A percentile compares a stretch with the other conserved stretches of the same genome.
Conservation (phyloP, 208 protist genomes). For the Trypanosoma platydactyli region DNA sequence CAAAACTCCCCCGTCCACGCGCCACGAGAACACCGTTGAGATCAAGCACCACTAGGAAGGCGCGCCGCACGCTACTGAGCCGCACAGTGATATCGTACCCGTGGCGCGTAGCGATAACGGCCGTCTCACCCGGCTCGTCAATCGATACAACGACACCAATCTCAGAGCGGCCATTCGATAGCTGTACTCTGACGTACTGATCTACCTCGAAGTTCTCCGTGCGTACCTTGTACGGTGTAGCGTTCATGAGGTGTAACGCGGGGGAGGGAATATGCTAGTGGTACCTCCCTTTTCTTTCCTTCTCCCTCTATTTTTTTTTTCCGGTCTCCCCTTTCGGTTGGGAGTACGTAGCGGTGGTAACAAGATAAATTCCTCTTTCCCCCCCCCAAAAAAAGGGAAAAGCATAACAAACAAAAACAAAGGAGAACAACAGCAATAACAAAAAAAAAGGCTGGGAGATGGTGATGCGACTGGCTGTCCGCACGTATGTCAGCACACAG, state of each 20-base stretch:
- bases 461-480: no score
- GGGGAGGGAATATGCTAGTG: no score
- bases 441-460: no score
- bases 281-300: background rate
- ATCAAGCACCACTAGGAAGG: slow-evolving; percentile 87
- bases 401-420: background rate
- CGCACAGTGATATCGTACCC: slow-evolving; percentile 80
- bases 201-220: slow-evolving; percentile 69
- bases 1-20: slow-evolving; percentile 63
- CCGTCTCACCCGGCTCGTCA: slow-evolving; percentile 49
- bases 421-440: background rate
- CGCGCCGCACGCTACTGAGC: slow-evolving; percentile 54
- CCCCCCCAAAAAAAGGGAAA: background rate
- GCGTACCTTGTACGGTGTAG: slow-evolving; percentile 11
- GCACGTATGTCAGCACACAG: no score
- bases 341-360: background rate
- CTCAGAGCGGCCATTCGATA: slow-evolving; percentile 58
- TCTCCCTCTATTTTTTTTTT: slow-evolving; percentile 1
- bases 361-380: background rate
- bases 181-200: slow-evolving; percentile 85
- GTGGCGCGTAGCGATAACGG: slow-evolving; percentile 71
- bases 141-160: slow-evolving; percentile 77
- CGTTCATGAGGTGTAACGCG: slow-evolving; percentile 6
- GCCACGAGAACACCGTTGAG: slow-evolving; percentile 90
- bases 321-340: background rate